Evolutionary conservation across 306 rosid genomes (phyloP).

Genomic region (Rubus parviflorus): DNA sequence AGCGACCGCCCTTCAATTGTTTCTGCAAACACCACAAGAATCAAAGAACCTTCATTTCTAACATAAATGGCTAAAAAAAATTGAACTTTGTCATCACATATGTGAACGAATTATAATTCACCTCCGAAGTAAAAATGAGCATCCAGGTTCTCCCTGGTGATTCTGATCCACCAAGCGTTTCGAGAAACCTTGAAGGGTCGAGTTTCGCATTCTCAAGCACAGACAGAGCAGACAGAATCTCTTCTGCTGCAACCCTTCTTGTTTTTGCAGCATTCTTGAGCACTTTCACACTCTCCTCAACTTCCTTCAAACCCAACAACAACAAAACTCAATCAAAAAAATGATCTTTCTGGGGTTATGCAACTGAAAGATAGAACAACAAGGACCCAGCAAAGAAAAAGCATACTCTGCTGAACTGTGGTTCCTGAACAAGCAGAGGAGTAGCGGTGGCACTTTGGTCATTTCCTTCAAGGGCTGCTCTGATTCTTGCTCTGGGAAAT

Average conservation of each 20-base stretch:
- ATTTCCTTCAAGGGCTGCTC: slow-evolving; percentile 59
- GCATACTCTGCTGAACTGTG: slow-evolving; percentile 43
- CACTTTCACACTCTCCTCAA: slow-evolving; percentile 70
- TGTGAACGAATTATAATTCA: slow-evolving; percentile 23
- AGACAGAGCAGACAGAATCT: slow-evolving; percentile 72
- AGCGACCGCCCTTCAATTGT: slow-evolving; percentile 65
- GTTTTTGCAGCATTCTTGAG: slow-evolving; percentile 81
- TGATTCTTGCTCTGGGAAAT: slow-evolving; percentile 38
- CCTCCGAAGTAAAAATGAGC: slow-evolving; percentile 86
- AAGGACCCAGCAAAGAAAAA: slow-evolving; percentile 12
- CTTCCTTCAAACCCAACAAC: slow-evolving; percentile 51
- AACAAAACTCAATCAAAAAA: slow-evolving; percentile 9
- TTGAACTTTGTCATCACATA: not conserved
- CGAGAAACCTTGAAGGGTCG: slow-evolving; percentile 71
- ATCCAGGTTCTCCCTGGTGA: slow-evolving; percentile 98
- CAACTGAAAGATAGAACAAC: not conserved
- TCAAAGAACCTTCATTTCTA: slow-evolving; percentile 5
- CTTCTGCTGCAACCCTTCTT: slow-evolving; percentile 53
- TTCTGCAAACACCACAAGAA: slow-evolving; percentile 50
- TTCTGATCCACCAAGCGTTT: slow-evolving; percentile 70
- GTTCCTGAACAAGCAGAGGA: slow-evolving; percentile 40
- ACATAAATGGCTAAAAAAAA: not conserved
- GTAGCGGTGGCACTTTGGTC: slow-evolving; percentile 49
- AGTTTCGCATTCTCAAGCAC: slow-evolving; percentile 76
- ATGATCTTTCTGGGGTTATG: not conserved